Evolutionary conservation across 768 basidiomycete species (phyloP), one percentile per base, ranked within the genome.

Genomic region (Podaxis carcinomalis): DNA sequence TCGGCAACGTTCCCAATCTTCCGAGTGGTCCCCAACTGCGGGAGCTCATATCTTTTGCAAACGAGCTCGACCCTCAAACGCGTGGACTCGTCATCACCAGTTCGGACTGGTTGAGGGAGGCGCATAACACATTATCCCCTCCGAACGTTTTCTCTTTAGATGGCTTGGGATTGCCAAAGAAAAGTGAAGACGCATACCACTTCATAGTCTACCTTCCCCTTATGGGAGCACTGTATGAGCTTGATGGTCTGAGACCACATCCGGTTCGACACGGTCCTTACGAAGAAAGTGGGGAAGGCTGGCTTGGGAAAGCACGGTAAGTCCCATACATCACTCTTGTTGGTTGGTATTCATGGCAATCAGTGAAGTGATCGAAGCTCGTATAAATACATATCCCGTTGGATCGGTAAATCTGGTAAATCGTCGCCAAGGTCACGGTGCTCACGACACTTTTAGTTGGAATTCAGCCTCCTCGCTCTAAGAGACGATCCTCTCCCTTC

Each of bases 201-300:
- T 99, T 98, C 68, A 88, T 98, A 44, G 89, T 96, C 10, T 99
- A 98, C 72, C 76, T 96, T 51, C 96, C 96, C 3, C 76, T 87
- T 46, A 81, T 87, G 73, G 96, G 92, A 19, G 80, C 82, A 23
- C 74, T 99, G 47, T 98, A 95, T 74, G 96, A 99, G 74, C 81
- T 99, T 35, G 96, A 98, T 68, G 96, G 96, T 10, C 75, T 99
- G 65, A 92, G 94, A 70, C 75, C 79, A 50, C 76, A 80, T 63
- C 88, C 96, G 1, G 84, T 98, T 16, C 83, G 81, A 62, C 97
- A 99, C 71, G 92, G 91, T n/a, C 67, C 75, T 35, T 89, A 83
- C 63, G 78, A 83, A 23, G 86, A 86, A 56, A 73, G 71, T 7
- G 87, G 85, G 4, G 90, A 90, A 74, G 91, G 90, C 9, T 98